phyloP scores from a whole-genome alignment of 441 rosid species.

The Eutrema salsugineum region DNA sequence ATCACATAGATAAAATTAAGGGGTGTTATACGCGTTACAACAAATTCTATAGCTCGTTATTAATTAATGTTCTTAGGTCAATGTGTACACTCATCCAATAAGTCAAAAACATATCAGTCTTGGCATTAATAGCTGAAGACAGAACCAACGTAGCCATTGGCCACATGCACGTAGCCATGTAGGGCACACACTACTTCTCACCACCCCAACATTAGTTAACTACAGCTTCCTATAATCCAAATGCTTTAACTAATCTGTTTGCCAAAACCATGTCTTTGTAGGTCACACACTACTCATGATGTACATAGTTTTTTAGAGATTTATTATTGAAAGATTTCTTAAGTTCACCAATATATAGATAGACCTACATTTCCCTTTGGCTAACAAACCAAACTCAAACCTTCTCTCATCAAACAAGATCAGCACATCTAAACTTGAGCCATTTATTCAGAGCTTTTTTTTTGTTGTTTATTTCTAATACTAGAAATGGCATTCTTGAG shows the following conservation, averaged over 20 bases:
- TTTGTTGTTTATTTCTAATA: neutral
- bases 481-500: slow-evolving; percentile 20
- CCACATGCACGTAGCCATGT: slow-evolving; percentile 20
- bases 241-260: neutral
- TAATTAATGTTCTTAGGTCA: neutral
- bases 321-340: neutral
- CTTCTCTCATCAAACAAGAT: slow-evolving; percentile 17
- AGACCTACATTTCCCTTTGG: slow-evolving; percentile 6
- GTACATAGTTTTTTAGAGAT: neutral
- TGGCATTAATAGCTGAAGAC: neutral
- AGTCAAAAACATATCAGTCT: neutral
- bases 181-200: slow-evolving; percentile 19
- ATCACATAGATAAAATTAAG: neutral
- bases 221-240: slow-evolving; percentile 1
- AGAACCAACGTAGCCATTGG: slow-evolving; percentile 15
- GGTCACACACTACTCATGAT: slow-evolving; percentile 3
- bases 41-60: neutral
- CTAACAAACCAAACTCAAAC: slow-evolving; percentile 25
- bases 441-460: neutral
- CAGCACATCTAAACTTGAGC: neutral
- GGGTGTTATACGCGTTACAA: neutral
- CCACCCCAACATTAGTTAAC: slow-evolving; percentile 9
- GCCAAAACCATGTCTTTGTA: slow-evolving; percentile 26
- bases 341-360: slow-evolving; percentile 14
- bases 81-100: neutral